Conservation (phyloP, 192 early-diverging fungal species). For the Chytriomyces sp. region DNA sequence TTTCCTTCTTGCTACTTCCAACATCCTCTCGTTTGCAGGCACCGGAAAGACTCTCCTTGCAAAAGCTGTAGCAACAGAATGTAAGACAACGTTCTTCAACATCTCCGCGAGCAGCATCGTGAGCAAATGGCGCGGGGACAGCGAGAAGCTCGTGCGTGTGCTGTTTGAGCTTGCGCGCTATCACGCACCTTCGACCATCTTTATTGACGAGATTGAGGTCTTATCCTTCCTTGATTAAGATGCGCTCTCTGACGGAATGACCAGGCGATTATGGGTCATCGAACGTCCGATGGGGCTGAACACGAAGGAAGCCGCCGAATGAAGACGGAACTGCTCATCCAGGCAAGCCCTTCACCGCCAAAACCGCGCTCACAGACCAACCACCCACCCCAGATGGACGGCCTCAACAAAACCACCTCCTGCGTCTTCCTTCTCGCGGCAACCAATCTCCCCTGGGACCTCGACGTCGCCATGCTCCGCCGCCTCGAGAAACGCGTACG, state of each 20-base stretch:
- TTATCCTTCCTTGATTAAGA: not conserved
- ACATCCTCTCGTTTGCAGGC: constrained; percentile 23
- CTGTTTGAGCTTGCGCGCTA: constrained; percentile 61
- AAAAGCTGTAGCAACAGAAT: constrained; percentile 63
- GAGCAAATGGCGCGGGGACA: constrained; percentile 61
- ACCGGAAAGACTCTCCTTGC: constrained; percentile 61
- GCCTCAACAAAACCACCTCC: constrained; percentile 47
- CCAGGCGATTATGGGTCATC: constrained; percentile 56
- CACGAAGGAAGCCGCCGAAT: constrained; percentile 61
- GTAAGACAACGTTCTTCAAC: constrained; percentile 64
- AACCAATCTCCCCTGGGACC: constrained; percentile 61
- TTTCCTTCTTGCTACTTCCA: constrained; percentile 1
- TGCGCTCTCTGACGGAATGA: not conserved
- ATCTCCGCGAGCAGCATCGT: constrained; percentile 58
- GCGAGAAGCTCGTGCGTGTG: constrained; percentile 57
- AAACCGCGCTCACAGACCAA: not conserved
- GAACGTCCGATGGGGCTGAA: constrained; percentile 51
- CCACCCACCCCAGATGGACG: constrained; percentile 58
- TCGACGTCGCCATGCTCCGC: constrained; percentile 59
- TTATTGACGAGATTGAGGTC: constrained; percentile 61
- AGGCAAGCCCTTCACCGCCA: constrained; percentile 22
- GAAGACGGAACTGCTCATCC: constrained; percentile 66
- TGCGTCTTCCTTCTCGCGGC: constrained; percentile 59
- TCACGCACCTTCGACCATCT: constrained; percentile 59
- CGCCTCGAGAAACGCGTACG: constrained; percentile 56